phyloP scores from a whole-genome alignment of 192 early-diverging fungal species.

The Linnemannia exigua region DNA sequence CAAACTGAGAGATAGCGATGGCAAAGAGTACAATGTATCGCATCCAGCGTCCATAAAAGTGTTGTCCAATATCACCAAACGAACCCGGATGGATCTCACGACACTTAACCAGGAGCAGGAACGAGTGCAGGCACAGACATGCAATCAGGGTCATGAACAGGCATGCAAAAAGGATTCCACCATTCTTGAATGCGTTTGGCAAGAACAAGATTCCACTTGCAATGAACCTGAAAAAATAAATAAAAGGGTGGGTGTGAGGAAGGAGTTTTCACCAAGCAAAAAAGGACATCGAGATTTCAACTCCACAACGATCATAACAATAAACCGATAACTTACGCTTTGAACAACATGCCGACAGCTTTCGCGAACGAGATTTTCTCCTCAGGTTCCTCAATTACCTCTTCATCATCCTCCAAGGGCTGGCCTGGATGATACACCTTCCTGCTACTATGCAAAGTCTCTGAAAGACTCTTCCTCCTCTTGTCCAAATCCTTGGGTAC shows the following conservation, averaged over 20 bases:
- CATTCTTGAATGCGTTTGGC: conserved; percentile 82
- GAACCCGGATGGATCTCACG: conserved; percentile 73
- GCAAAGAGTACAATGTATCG: conserved; percentile 75
- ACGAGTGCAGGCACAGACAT: conserved; percentile 73
- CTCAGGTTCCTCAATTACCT: conserved; percentile 37
- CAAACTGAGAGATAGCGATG: conserved; percentile 82
- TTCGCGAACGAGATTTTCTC: conserved; percentile 54
- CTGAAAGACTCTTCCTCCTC: conserved; percentile 17
- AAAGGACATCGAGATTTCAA: not conserved
- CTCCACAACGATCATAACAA: too few relatives aligned
- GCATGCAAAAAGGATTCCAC: conserved; percentile 76
- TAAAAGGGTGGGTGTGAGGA: not conserved
- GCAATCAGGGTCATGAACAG: conserved; percentile 73
- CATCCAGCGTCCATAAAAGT: conserved; percentile 74
- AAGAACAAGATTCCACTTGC: conserved; percentile 83
- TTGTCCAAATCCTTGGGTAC: conserved; percentile 43
- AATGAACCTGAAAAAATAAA: too few relatives aligned
- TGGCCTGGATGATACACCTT: conserved; percentile 19
- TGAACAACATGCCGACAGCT: conserved; percentile 64
- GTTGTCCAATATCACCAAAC: conserved; percentile 78
- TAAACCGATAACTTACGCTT: conserved; percentile 58
- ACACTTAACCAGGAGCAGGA: conserved; percentile 75
- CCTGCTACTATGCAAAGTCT: not conserved
- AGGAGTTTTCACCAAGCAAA: not conserved
- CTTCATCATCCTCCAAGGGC: conserved; percentile 35